phyloP scores from a whole-genome alignment of 768 basidiomycete species.

The Flagelloscypha sp. region DNA sequence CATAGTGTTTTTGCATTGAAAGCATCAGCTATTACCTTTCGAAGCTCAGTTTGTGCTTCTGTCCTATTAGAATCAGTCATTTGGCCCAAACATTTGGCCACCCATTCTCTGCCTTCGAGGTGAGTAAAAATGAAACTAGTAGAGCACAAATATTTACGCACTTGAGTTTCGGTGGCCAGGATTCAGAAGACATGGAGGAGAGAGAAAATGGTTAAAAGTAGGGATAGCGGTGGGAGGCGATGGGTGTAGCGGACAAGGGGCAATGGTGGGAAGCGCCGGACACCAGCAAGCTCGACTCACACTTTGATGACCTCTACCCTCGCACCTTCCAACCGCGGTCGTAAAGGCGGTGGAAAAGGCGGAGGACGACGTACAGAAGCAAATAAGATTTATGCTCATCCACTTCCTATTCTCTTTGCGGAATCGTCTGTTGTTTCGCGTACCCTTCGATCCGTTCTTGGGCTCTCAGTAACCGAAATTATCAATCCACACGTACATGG shows the following conservation, averaged over 20 bases:
- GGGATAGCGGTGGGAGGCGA: too few relatives aligned
- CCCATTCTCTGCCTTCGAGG: slow-evolving; percentile 70
- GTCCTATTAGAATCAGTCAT: slow-evolving; percentile 82
- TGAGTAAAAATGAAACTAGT: slow-evolving; percentile 5
- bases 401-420: slow-evolving; percentile 54
- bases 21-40: slow-evolving; percentile 93
- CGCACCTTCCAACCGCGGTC: too few relatives aligned
- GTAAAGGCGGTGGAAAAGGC: slow-evolving; percentile 30
- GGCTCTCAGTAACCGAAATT: slow-evolving; percentile 49
- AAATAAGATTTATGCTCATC: slow-evolving; percentile 59
- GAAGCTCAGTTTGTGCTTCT: slow-evolving; percentile 89
- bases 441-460: slow-evolving; percentile 45
- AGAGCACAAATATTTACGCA: slow-evolving; percentile 22
- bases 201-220: slow-evolving; percentile 4
- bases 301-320: too few relatives aligned
- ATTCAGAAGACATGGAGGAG: slow-evolving; percentile 57
- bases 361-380: slow-evolving; percentile 52
- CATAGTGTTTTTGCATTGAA: slow-evolving; percentile 77
- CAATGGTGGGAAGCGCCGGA: too few relatives aligned
- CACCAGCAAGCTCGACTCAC: too few relatives aligned
- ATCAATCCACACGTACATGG: slow-evolving; percentile 72
- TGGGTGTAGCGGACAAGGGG: too few relatives aligned
- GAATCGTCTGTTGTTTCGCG: slow-evolving; percentile 35
- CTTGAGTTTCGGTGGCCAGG: slow-evolving; percentile 79
- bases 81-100: slow-evolving; percentile 85